Evolutionary conservation across 306 rosid genomes (phyloP), one percentile per base, ranked within the genome.

Genomic region (Erythrophleum fordii): DNA sequence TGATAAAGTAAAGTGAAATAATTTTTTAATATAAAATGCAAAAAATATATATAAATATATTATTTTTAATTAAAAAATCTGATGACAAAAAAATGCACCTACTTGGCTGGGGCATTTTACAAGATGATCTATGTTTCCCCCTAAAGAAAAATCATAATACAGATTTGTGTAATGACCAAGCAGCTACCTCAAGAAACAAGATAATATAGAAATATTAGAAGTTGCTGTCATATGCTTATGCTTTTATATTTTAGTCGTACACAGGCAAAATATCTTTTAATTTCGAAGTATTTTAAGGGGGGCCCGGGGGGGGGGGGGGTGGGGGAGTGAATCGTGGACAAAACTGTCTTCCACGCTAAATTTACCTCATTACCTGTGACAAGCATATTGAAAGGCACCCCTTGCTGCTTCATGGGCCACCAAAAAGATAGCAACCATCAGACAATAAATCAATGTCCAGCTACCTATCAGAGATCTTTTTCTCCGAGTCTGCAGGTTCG

Each of bases 191-290:
- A 17, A 4, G 55, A 49, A 49, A 49, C 22, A 49, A 16, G 55
- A 49, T 49, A 49, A 49, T 49, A 5, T n/a, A 52, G 59, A 52
- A 52, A 72, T n/a, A 48, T 31, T n/a, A 12, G 11, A 56, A 7
- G 64, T 6, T 28, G 82, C 82, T 42, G 46, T 78, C 59, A 28
- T 1, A 44, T 14, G 42, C 34, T 18, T 28, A 16, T 42, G 17
- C 11, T 55, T 66, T 11, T 29, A 53, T 53, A 53, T 52, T 66
- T 42, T 12, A 71, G 25, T 10, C 16, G 53, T 44, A 8, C 23
- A 20, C 3, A 41, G 52, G 59, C 5, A 81, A 75, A 81, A 66
- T 41, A 75, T 82, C 70, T 77, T 46, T 39, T 69, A 37, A 55
- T 29, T 49, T 60, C 12, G 14, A 48, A 58, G 23, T 49, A 69